A percentile compares a stretch with the other conserved stretches of the same genome.
Conservation (phyloP, 1,284 basidiomycete species). For the Termitomyces sp. region DNA sequence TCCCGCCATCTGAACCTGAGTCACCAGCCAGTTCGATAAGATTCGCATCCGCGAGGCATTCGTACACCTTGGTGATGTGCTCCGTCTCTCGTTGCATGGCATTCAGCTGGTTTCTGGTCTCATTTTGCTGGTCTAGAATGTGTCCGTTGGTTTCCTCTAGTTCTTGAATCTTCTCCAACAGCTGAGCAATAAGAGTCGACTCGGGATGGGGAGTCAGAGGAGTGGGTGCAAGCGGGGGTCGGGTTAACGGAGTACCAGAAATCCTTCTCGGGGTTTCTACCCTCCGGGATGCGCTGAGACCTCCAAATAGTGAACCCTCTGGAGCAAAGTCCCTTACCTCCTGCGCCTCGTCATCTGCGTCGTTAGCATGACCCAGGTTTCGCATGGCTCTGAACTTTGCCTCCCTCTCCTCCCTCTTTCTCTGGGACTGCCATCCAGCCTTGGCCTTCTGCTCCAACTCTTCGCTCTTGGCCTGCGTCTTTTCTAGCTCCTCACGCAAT, state of each 20-base stretch:
- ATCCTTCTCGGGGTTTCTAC: slow-evolving; percentile 17
- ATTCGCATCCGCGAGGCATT: slow-evolving; percentile 58
- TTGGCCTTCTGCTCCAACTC: slow-evolving; percentile 64
- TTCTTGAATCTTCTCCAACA: slow-evolving; percentile 75
- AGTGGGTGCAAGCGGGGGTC: slow-evolving; percentile 14
- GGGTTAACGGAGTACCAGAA: slow-evolving; percentile 16
- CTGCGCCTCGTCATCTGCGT: slow-evolving; percentile 22
- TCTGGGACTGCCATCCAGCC: slow-evolving; percentile 33
- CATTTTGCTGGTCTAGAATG: slow-evolving; percentile 63
- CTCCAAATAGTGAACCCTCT: slow-evolving; percentile 37
- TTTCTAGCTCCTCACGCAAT: slow-evolving; percentile 69
- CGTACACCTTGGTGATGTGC: slow-evolving; percentile 65
- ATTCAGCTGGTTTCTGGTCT: slow-evolving; percentile 57
- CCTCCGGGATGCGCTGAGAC: slow-evolving; percentile 21
- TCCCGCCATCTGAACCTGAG: slow-evolving; percentile 22
- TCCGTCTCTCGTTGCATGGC: slow-evolving; percentile 68
- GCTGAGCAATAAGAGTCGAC: slow-evolving; percentile 61
- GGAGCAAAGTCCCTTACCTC: slow-evolving; percentile 62
- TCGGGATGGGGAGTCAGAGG: slow-evolving; percentile 31
- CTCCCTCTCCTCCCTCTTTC: slow-evolving; percentile 53
- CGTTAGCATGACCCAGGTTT: slow-evolving; percentile 23
- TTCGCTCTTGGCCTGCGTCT: slow-evolving; percentile 60
- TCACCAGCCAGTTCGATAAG: slow-evolving; percentile 40
- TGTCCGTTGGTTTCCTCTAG: slow-evolving; percentile 70
- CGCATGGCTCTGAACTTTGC: slow-evolving; percentile 46